Evolutionary conservation across 2,329 filamentous ascomycete species (phyloP), one percentile per base, ranked within the genome.

Genomic region (Tolypocladium amazonense): DNA sequence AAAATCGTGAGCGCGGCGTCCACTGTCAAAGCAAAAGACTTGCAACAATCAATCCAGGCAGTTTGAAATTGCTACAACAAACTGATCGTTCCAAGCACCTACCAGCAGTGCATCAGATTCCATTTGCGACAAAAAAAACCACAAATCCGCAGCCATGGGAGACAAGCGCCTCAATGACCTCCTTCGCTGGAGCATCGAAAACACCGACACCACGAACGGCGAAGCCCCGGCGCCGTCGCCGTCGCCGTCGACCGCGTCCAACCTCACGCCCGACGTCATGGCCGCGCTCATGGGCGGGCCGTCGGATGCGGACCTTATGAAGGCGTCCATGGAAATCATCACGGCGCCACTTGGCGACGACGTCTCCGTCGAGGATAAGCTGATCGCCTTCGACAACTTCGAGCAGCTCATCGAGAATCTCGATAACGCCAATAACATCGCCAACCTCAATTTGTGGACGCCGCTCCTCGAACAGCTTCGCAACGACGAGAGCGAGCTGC

Each of bases 371-470:
- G 88, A 91, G 52, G 84, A 90, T 75, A 91, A 90, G 73, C 76
- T 95, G 58, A 83, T 87, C 60, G 92, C 92, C 43, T 95, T 96
- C 75, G 92, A 96, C 81, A 96, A 97, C 77, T 88, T 97, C 63
- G 92, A 96, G 77, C 90, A 96, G 74, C 80, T 96, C 61, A 88
- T 97, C 68, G 92, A 97, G 78, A 86, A 84, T 63, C 85, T 97
- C 67, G 94, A 99, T 80, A 99, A 99, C 73, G 93, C 94, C 61
- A 99, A 97, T 79, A 95, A 97, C 76, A 83, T 99, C 66, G 86
- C 86, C 65, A 83, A 83, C 35, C 77, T 97, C 25, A 82, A 82
- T 8, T 80, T 97, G 38, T 99, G 94, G 94, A 82, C 83, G 14
- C 90, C 90, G 12, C 79, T 99, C 45, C 78, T 97, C 14, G 75